Conservation (phyloP, 306 rosid species). For the Cucumis melo region DNA sequence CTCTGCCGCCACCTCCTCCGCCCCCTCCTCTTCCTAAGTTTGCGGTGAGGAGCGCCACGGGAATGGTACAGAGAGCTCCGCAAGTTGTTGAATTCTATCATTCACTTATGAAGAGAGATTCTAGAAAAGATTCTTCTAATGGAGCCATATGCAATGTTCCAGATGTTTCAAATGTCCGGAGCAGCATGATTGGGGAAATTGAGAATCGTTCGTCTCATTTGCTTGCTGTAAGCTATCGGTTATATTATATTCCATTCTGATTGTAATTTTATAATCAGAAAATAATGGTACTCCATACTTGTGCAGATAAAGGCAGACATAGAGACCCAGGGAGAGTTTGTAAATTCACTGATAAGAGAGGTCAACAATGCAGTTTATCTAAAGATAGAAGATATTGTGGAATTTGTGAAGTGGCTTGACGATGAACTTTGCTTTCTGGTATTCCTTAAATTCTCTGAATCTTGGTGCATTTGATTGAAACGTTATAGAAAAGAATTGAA, state of each 20-base stretch:
- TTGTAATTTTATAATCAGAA: not conserved
- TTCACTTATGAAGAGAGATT: slow-evolving; percentile 95
- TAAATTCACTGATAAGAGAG: slow-evolving; percentile 79
- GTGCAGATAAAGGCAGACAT: slow-evolving; percentile 89
- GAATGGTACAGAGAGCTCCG: slow-evolving; percentile 71
- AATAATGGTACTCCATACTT: not conserved
- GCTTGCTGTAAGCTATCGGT: slow-evolving; percentile 67
- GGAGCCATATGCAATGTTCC: slow-evolving; percentile 62
- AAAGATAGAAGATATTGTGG: slow-evolving; percentile 83
- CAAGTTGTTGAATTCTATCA: slow-evolving; percentile 96
- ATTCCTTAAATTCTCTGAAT: slow-evolving; percentile 14
- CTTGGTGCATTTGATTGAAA: not conserved
- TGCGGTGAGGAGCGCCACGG: slow-evolving; percentile 28
- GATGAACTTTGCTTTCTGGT: slow-evolving; percentile 99
- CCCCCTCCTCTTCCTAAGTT: slow-evolving; percentile 78
- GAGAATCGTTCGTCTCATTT: slow-evolving; percentile 95
- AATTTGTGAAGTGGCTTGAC: slow-evolving; percentile 94
- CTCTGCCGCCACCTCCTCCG: slow-evolving; percentile 81
- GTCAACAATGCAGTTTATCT: slow-evolving; percentile 78
- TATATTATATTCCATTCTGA: not conserved
- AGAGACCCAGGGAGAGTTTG: slow-evolving; percentile 96
- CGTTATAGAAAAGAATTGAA: not conserved
- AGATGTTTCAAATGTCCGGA: slow-evolving; percentile 81
- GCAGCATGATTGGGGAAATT: slow-evolving; percentile 97
- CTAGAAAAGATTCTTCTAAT: slow-evolving; percentile 71